These are phyloP conservation scores for Apiospora aurea DNA, from an alignment of 2,329 filamentous ascomycete species.

Conservation along the genomic window DNA sequence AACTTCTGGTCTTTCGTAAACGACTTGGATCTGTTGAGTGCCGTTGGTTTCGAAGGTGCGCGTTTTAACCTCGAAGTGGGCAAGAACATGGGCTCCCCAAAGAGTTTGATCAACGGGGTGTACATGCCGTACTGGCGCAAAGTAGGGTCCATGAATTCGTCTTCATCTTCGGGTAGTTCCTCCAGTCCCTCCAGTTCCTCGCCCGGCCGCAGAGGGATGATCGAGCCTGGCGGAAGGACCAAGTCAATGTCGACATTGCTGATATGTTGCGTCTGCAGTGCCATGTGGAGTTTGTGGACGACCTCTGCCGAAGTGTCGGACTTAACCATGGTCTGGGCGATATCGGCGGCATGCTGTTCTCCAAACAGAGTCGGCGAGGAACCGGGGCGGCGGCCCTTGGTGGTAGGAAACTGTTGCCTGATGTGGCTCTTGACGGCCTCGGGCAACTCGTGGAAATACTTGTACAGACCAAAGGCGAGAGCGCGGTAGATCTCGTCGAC, in stretches of 20 bases:
- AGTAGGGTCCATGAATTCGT: conserved; percentile 70
- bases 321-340: conserved; percentile 84
- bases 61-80: conserved; percentile 85
- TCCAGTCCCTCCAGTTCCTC: conserved; percentile 61
- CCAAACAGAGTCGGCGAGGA: conserved; percentile 78
- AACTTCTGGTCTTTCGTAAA: conserved; percentile 85
- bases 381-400: conserved; percentile 64
- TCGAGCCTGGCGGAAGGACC: conserved; percentile 79
- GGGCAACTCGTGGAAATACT: conserved; percentile 91
- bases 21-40: conserved; percentile 77
- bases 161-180: conserved; percentile 66
- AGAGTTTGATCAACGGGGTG: conserved; percentile 75
- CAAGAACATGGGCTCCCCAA: conserved; percentile 86
- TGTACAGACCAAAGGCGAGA: conserved; percentile 89
- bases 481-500: conserved; percentile 93
- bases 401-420: conserved; percentile 62
- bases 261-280: conserved; percentile 81
- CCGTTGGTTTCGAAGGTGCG: conserved; percentile 85
- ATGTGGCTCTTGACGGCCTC: conserved; percentile 77
- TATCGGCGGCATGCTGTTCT: conserved; percentile 90
- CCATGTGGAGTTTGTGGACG: conserved; percentile 74
- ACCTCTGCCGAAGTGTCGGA: conserved; percentile 80
- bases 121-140: conserved; percentile 79
- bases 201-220: conserved; percentile 68
- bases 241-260: conserved; percentile 90